Evolutionary conservation across 371 early-diverging fungal species (phyloP), one percentile per base, ranked within the genome.

Genomic region (Rhizopus microsporus): DNA sequence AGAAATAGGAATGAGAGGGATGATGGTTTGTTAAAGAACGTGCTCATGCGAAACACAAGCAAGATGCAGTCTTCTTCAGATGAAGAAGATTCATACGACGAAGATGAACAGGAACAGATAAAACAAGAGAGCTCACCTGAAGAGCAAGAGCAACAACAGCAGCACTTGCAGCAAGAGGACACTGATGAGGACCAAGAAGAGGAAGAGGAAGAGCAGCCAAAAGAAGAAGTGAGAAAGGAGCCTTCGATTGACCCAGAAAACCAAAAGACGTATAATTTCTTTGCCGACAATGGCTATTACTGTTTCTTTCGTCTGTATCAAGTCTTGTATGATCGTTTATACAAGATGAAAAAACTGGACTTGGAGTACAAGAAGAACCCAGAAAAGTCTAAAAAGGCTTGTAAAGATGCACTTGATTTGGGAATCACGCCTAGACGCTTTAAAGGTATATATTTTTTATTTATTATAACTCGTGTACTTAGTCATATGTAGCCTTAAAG

Each of bases 291-390:
- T 57, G 72, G 65, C 35, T 89, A 88, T 55, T 98, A 93, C 68
- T 88, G 87, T 51, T 93, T 98, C 61, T 83, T 97, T 69, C 75
- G 97, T 29, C 82, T 93, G 45, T 90, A 88, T 63, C 88, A 68
- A 54, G 59, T 65, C 3, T 16, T 64, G 3, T 72, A 94, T 71
- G 77, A 77, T 8, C 86, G 97, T 17, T 68, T 98, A 51, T 72
- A 80, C 55, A 87, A 87, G 33, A 85, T 97, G 72, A 94, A 95
- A 64, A 75, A 46, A 13, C 62, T 88, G 5, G 84, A 92, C 12
- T 56, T 75, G n/a, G 81, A 88, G 49, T 74, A 86, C 55, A 79
- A 81, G 54, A 78, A 70, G n/a, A 60, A 79, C 51, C 82, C 83
- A 10, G 77, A 78, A 43, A 78, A 79, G 33, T 74, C 78, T 46